Conservation (phyloP, 2,329 filamentous ascomycete genomes). For the Colletotrichum truncatum region DNA sequence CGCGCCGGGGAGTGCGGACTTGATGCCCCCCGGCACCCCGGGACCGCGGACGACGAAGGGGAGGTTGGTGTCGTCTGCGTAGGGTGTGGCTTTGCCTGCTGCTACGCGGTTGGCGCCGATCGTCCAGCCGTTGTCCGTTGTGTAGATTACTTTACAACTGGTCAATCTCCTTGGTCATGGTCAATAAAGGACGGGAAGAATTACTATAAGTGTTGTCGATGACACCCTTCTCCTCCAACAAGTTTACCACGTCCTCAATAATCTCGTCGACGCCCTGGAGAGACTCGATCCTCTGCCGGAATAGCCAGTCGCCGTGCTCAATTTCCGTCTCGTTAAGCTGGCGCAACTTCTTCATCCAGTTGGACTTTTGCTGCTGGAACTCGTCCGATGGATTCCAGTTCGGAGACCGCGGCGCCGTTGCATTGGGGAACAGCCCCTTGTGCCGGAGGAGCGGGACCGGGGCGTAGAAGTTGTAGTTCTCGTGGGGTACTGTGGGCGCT, state of each 20-base stretch:
- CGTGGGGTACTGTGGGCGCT: conserved; percentile 14
- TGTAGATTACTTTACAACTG: conserved; percentile 33
- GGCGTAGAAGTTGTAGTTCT: background rate
- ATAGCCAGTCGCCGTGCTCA: conserved; percentile 32
- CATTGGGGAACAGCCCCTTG: conserved; percentile 31
- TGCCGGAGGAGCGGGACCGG: conserved; percentile 20
- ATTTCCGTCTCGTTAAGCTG: conserved; percentile 32
- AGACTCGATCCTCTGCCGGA: conserved; percentile 33
- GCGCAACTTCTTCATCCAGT: conserved; percentile 31
- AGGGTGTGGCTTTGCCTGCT: conserved; percentile 38
- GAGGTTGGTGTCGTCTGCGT: conserved; percentile 41
- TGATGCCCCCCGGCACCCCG: conserved; percentile 32
- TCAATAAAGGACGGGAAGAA: background rate
- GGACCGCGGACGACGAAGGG: conserved; percentile 41
- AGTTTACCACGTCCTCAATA: conserved; percentile 39
- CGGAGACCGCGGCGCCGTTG: conserved; percentile 29
- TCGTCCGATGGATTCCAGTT: conserved; percentile 37
- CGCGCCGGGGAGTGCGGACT: conserved; percentile 34
- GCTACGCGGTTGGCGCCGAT: conserved; percentile 37
- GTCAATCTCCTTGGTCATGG: background rate
- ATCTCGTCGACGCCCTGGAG: conserved; percentile 44
- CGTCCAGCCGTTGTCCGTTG: conserved; percentile 41
- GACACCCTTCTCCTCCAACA: conserved; percentile 36
- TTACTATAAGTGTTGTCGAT: conserved; percentile 38
- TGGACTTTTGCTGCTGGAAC: conserved; percentile 30